Conservation (phyloP, 495 filamentous ascomycete genomes). For the Beverwykella pulmonaria region DNA sequence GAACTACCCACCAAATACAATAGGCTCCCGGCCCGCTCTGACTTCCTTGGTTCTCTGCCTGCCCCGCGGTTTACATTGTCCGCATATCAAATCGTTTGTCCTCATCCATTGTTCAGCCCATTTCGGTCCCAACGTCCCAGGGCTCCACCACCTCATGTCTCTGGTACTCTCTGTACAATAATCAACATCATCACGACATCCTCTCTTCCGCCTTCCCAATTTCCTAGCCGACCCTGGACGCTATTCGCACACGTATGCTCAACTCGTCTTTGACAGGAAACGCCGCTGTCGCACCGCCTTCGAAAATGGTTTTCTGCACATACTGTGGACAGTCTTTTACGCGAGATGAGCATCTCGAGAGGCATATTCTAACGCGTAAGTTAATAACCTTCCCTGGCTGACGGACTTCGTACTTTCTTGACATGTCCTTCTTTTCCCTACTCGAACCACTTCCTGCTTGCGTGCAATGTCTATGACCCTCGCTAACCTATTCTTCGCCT, state of each 20-base stretch:
- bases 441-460: neutral
- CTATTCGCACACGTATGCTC: neutral
- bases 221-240: neutral
- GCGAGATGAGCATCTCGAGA: constrained; percentile 66
- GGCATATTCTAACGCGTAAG: constrained; percentile 65
- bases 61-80: constrained; percentile 22
- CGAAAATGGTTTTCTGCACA: constrained; percentile 59
- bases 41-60: neutral
- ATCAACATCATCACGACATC: constrained; percentile 7
- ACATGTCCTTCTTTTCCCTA: no score
- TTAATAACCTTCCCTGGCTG: constrained; percentile 4
- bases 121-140: neutral
- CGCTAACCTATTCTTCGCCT: neutral
- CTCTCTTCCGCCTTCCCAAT: neutral
- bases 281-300: neutral
- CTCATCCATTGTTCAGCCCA: constrained; percentile 9
- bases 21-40: neutral
- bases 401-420: neutral
- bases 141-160: constrained; percentile 24
- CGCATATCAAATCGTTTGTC: constrained; percentile 9
- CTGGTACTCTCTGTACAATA: constrained; percentile 23
- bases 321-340: constrained; percentile 68
- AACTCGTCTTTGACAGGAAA: neutral
- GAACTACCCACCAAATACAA: constrained; percentile 11
- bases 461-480: neutral